Evolutionary conservation across 805 yeast species (phyloP).

Genomic region (Saccharomyces mikatae): DNA sequence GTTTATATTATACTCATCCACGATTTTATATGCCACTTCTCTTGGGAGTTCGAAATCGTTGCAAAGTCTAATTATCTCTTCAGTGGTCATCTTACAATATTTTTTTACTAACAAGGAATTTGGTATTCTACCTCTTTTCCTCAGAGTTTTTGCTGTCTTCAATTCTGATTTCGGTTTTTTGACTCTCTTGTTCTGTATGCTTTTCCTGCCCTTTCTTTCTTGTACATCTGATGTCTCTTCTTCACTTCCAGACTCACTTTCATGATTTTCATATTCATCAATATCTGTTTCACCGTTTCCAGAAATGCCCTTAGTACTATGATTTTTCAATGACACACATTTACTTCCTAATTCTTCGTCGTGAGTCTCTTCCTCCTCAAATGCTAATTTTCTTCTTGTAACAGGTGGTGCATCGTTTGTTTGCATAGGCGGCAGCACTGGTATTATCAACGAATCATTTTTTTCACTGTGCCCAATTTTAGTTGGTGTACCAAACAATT

Average conservation of each 20-base stretch:
- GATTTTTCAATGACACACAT: not conserved
- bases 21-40: conserved; percentile 40
- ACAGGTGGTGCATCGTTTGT: conserved; percentile 3
- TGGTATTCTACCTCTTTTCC: not conserved
- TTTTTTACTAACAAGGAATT: conserved; percentile 21
- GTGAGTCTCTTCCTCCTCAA: conserved; percentile 23
- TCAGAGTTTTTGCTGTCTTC: not conserved
- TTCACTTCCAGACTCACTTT: not conserved
- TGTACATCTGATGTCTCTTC: not conserved
- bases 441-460: conserved; percentile 1
- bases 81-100: conserved; percentile 32
- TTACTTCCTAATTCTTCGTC: conserved; percentile 3
- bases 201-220: not conserved
- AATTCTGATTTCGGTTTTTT: not conserved
- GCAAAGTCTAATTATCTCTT: conserved; percentile 42
- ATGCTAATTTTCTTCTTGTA: conserved; percentile 27
- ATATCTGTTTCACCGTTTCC: not conserved
- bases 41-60: conserved; percentile 58
- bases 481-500: conserved; percentile 25
- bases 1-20: conserved; percentile 44
- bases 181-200: not conserved
- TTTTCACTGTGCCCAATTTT: conserved; percentile 3
- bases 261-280: not conserved
- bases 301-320: not conserved
- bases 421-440: conserved; percentile 5